phyloP scores from a whole-genome alignment of 139 green algal genomes.

The Bryopsis sp. region DNA sequence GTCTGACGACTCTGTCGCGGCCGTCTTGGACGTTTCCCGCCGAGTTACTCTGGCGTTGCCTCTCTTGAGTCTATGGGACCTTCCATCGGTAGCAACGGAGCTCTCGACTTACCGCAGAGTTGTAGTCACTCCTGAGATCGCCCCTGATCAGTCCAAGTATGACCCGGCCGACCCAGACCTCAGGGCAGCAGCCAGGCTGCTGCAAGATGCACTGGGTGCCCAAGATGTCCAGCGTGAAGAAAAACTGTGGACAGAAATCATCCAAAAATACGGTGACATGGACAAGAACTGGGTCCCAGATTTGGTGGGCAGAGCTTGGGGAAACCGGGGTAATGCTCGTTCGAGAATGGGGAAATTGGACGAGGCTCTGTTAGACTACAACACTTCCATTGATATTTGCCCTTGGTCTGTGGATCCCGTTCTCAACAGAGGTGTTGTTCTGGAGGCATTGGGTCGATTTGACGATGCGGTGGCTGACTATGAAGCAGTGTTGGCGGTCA shows the following conservation, averaged over 20 bases:
- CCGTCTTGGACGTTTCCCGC: no score
- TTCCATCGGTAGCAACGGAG: no score
- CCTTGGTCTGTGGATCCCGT: constrained; percentile 80
- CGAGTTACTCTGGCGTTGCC: no score
- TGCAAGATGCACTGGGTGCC: constrained; percentile 69
- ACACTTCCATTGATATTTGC: constrained; percentile 57
- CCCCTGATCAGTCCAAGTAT: constrained; percentile 61
- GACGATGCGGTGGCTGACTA: constrained; percentile 73
- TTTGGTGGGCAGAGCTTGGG: constrained; percentile 67
- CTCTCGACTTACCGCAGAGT: no score
- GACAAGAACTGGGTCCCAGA: constrained; percentile 66
- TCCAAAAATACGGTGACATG: constrained; percentile 41
- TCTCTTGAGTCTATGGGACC: no score
- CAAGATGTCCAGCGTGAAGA: constrained; percentile 57
- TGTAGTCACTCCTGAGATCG: constrained; percentile 25
- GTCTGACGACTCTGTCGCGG: no score
- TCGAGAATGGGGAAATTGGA: constrained; percentile 51
- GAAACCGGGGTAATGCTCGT: constrained; percentile 81
- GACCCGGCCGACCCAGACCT: constrained; percentile 58
- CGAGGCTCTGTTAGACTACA: constrained; percentile 65
- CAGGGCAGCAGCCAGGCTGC: constrained; percentile 45
- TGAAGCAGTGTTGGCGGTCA: constrained; percentile 50
- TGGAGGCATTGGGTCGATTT: constrained; percentile 31
- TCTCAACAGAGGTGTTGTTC: constrained; percentile 55
- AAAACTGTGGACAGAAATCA: constrained; percentile 54